phyloP scores from a whole-genome alignment of 1,139 yeast genomes.

The Yamadazyma dendronema region DNA sequence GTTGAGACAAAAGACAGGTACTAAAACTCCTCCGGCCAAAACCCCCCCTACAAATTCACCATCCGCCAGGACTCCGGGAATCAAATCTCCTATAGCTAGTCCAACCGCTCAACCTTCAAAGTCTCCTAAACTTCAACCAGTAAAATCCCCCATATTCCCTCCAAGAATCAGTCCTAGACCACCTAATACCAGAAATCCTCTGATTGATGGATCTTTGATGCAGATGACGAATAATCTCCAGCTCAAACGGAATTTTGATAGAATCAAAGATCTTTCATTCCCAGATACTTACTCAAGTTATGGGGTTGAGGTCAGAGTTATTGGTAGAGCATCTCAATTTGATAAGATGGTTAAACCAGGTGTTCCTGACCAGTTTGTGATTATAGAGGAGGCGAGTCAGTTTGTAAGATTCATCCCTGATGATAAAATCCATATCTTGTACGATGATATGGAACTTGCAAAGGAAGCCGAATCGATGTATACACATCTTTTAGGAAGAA shows the following conservation, averaged over 20 bases:
- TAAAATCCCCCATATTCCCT: neutral
- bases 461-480: conserved; percentile 29
- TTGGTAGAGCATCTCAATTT: conserved; percentile 42
- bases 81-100: conserved; percentile 1
- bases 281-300: conserved; percentile 40
- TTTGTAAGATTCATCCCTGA: conserved; percentile 29
- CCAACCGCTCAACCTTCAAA: neutral
- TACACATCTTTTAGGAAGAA: conserved; percentile 27
- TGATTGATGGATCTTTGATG: conserved; percentile 2
- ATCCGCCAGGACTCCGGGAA: neutral
- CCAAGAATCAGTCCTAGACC: neutral
- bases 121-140: neutral
- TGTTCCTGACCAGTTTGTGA: conserved; percentile 34
- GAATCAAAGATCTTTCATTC: conserved; percentile 35
- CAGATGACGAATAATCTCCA: conserved; percentile 13
- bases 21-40: neutral
- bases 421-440: conserved; percentile 12
- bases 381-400: conserved; percentile 35
- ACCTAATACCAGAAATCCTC: neutral
- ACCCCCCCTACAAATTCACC: neutral
- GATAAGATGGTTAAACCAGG: conserved; percentile 5
- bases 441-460: conserved; percentile 11
- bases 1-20: conserved; percentile 12
- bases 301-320: conserved; percentile 41
- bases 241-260: conserved; percentile 2